Conservation (phyloP, 2,329 filamentous ascomycete species). For the Trichoderma pleuroti region DNA sequence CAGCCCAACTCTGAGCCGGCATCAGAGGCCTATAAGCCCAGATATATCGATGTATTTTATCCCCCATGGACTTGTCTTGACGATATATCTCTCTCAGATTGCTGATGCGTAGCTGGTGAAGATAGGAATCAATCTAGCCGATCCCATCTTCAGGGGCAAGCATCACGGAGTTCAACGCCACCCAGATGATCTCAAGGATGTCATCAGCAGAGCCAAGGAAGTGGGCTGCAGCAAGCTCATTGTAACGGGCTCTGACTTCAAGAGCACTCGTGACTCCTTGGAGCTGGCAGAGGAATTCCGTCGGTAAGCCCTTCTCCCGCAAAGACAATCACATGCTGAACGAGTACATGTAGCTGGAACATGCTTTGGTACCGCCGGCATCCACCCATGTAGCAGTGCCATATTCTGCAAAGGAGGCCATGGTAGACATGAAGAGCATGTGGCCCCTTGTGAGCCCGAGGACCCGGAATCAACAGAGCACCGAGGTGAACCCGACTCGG, state of each 20-base stretch:
- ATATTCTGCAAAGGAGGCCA: conserved; percentile 60
- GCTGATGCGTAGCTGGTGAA: conserved; percentile 30
- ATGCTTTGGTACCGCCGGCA: conserved; percentile 87
- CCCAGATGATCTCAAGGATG: conserved; percentile 67
- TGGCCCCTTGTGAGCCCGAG: conserved; percentile 53
- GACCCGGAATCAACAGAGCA: conserved; percentile 46
- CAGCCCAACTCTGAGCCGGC: conserved; percentile 20
- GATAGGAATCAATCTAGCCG: conserved; percentile 94
- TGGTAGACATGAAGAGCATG: conserved; percentile 36
- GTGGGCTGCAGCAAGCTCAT: conserved; percentile 87
- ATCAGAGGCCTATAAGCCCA: conserved; percentile 36
- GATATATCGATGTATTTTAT: conserved; percentile 59
- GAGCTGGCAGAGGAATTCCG: conserved; percentile 70
- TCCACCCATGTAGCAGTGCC: conserved; percentile 85
- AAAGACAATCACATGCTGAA: conserved; percentile 12
- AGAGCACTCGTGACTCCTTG: conserved; percentile 71
- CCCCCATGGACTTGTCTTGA: background rate
- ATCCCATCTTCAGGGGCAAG: conserved; percentile 80
- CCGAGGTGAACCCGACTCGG: conserved; percentile 44
- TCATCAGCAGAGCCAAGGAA: conserved; percentile 73
- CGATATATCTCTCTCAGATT: background rate
- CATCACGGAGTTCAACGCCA: conserved; percentile 79
- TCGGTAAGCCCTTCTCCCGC: conserved; percentile 41
- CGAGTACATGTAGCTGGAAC: conserved; percentile 56
- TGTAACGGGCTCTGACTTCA: conserved; percentile 84